Conservation (phyloP, 1,284 basidiomycete genomes). For the Trichosporon sp. region DNA sequence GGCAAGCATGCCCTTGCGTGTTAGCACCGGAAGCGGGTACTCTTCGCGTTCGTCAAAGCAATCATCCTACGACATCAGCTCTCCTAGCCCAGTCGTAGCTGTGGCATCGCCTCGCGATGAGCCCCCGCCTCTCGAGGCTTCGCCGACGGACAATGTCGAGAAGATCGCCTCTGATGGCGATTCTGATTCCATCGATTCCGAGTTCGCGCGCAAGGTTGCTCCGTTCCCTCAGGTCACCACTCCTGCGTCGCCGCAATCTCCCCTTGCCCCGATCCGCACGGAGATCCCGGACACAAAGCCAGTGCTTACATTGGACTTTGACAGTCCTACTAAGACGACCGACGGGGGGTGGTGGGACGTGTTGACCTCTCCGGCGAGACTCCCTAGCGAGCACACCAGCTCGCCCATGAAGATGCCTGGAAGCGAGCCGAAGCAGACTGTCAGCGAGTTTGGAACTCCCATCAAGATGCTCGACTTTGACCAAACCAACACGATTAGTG, state of each 20-base stretch:
- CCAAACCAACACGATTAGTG: not conserved
- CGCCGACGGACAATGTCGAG: conserved; percentile 20
- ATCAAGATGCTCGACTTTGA: not conserved
- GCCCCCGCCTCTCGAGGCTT: not conserved
- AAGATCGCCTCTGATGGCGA: conserved; percentile 24
- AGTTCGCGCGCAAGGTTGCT: conserved; percentile 20
- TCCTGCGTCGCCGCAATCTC: not conserved
- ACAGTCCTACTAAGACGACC: not conserved
- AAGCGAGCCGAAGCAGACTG: not conserved
- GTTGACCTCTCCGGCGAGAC: conserved; percentile 15
- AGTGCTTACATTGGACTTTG: not conserved
- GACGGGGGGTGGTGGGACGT: conserved; percentile 31
- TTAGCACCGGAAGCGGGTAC: conserved; percentile 6
- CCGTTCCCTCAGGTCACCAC: not conserved
- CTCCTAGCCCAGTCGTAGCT: not conserved
- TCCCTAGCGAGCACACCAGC: not conserved
- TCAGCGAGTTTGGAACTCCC: not conserved
- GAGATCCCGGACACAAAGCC: no score
- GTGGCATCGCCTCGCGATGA: not conserved
- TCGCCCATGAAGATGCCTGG: not conserved
- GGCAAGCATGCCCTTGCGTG: conserved; percentile 41
- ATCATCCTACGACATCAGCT: conserved; percentile 4
- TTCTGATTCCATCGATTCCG: conserved; percentile 24
- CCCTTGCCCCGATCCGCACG: not conserved
- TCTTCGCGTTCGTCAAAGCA: not conserved